phyloP scores from a whole-genome alignment of 345 rosid species.

The Corchorus capsularis region DNA sequence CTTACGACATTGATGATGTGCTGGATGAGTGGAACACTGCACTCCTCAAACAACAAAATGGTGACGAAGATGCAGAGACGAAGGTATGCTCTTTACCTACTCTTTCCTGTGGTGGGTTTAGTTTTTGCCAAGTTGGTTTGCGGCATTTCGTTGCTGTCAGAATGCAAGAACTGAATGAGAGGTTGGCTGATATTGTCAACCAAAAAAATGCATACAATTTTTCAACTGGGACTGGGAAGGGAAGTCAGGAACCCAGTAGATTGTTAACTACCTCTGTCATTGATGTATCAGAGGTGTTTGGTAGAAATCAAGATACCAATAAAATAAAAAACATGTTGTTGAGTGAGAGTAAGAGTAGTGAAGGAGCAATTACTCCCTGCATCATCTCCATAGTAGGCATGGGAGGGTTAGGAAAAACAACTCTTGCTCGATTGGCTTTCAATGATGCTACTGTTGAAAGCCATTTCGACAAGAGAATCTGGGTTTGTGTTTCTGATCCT shows the following conservation, averaged over 20 bases:
- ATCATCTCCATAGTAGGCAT: slow-evolving; percentile 1
- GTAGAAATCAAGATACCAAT: no score
- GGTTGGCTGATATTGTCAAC: not conserved
- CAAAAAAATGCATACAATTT: not conserved
- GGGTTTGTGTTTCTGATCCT: slow-evolving; percentile 19
- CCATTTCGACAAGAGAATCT: slow-evolving; percentile 12
- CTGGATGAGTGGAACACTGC: slow-evolving; percentile 22
- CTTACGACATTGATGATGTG: slow-evolving; percentile 11
- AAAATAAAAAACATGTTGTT: no score
- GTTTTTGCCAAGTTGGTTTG: not conserved
- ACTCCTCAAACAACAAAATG: not conserved
- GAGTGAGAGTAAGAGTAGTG: no score
- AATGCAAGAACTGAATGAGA: not conserved
- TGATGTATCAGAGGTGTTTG: not conserved
- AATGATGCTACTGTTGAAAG: not conserved
- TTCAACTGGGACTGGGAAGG: no score
- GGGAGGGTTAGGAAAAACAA: not conserved
- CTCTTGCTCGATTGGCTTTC: not conserved
- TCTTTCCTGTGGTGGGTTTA: not conserved
- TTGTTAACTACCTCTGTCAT: not conserved
- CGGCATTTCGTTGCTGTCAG: not conserved
- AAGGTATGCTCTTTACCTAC: not conserved
- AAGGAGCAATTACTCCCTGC: not conserved
- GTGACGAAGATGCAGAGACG: not conserved
- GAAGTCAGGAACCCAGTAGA: not conserved